Evolutionary conservation across 225 moss, liverwort and hornwort genomes (phyloP), one percentile per base, ranked within the genome.

Genomic region (Lunularia cruciata): DNA sequence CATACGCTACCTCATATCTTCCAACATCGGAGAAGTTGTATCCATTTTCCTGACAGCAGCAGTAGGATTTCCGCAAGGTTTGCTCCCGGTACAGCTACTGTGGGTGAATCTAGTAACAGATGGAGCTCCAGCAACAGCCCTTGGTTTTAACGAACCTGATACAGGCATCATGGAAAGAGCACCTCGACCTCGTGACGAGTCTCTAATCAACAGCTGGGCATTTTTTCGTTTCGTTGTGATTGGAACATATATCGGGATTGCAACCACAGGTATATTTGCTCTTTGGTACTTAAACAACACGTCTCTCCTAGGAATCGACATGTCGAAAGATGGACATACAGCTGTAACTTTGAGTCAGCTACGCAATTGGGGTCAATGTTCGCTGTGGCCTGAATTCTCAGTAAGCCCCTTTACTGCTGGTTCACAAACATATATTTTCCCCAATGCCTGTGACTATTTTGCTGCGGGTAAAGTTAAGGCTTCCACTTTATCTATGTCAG

Each of bases 81-180:
- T 87, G 20, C 73, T 87, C 37, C 87, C 87, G 4, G 87, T 87
- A 16, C 87, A 87, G 83, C 79, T 87, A 13, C 75, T 87, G 3
- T 87, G 87, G 87, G 87, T 87, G 36, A 87, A 87, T 73, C 80
- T 87, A 9, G 87, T 87, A 49, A 87, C 87, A 0, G 87, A 87
- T 37, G 87, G 87, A 3, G 84, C 87, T 47, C 87, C 87, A 7
- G 87, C 87, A 7, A 85, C 87, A 0, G 87, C 87, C 3, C 68
- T 87, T 8, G 87, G 87, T 3, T 87, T 87, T 76, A 87, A 87
- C 73, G 73, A 79, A 3, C 85, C 87, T 0, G 87, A 87, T 39
- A 64, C 63, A 3, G 83, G 80, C 54, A 81, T 87, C 48, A 85
- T 87, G 87, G 78, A 85, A 20, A 67, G 73, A 15, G 77, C 85